These are phyloP conservation scores for Aurinia saxatilis DNA, from an alignment of 345 rosid genomes.

Conservation along the genomic window DNA sequence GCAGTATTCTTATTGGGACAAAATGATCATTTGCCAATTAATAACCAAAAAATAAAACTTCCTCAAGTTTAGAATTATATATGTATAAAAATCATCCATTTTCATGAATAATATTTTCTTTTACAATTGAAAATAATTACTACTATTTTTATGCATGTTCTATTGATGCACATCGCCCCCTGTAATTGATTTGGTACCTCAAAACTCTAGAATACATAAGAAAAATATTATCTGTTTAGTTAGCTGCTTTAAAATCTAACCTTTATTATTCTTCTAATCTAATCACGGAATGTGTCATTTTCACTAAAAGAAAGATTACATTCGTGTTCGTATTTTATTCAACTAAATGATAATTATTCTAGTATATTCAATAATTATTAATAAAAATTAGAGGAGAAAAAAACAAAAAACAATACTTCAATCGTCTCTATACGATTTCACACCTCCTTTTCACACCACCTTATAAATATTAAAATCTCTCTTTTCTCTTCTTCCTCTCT, in stretches of 20 bases:
- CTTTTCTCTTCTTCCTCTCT: constrained; percentile 24
- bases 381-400: not conserved
- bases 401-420: constrained; percentile 14
- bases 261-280: constrained; percentile 1
- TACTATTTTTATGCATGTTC: not conserved
- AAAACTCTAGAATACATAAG: not conserved
- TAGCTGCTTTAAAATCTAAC: not conserved
- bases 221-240: not conserved
- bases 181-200: too few relatives aligned
- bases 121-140: too few relatives aligned
- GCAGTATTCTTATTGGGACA: constrained; percentile 32
- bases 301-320: constrained; percentile 3
- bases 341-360: not conserved
- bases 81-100: too few relatives aligned
- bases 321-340: constrained; percentile 10
- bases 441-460: constrained; percentile 61
- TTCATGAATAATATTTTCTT: too few relatives aligned
- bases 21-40: not conserved
- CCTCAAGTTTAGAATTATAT: too few relatives aligned
- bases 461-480: constrained; percentile 29
- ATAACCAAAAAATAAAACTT: not conserved
- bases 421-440: constrained; percentile 43
- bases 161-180: too few relatives aligned
- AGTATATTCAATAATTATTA: not conserved
- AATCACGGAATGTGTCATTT: constrained; percentile 16